Conservation (phyloP, 805 yeast genomes). For the Candida caryicola region DNA sequence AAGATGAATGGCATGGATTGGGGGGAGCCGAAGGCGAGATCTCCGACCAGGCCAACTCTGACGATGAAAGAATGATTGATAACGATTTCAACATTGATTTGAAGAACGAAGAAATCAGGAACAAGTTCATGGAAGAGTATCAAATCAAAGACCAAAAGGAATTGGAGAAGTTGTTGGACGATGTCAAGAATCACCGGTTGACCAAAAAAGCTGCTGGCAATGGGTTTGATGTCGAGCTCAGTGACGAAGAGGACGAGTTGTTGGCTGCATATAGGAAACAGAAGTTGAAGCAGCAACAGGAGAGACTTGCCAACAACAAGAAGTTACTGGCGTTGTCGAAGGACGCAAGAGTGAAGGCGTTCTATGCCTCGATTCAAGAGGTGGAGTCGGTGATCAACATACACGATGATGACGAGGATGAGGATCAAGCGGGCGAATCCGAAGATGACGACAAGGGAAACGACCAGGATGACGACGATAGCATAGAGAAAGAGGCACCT, state of each 20-base stretch:
- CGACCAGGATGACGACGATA: conserved; percentile 16
- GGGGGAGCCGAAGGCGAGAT: conserved; percentile 70
- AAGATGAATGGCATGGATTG: conserved; percentile 81
- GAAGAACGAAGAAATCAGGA: conserved; percentile 57
- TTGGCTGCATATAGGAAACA: conserved; percentile 46
- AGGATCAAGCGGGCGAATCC: conserved; percentile 15
- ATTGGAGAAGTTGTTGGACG: conserved; percentile 66
- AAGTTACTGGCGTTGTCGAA: conserved; percentile 43
- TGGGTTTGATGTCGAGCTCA: conserved; percentile 59
- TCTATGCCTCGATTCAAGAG: conserved; percentile 61
- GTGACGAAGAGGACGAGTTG: conserved; percentile 72
- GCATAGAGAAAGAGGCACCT: conserved; percentile 18
- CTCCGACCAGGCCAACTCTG: conserved; percentile 63
- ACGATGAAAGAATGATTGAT: conserved; percentile 76
- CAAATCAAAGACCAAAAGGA: conserved; percentile 59
- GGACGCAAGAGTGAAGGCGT: conserved; percentile 60
- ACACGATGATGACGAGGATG: conserved; percentile 25
- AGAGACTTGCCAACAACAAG: conserved; percentile 46
- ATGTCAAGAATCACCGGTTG: conserved; percentile 69
- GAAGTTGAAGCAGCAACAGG: conserved; percentile 45
- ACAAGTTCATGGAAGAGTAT: conserved; percentile 56
- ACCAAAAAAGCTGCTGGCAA: conserved; percentile 53
- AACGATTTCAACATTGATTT: conserved; percentile 58
- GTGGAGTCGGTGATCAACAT: conserved; percentile 27
- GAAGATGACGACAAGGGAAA: conserved; percentile 9